These are phyloP conservation scores for Hymenotorrendiella dingleyae DNA, from an alignment of 2,329 filamentous ascomycete species.

Conservation along the genomic window DNA sequence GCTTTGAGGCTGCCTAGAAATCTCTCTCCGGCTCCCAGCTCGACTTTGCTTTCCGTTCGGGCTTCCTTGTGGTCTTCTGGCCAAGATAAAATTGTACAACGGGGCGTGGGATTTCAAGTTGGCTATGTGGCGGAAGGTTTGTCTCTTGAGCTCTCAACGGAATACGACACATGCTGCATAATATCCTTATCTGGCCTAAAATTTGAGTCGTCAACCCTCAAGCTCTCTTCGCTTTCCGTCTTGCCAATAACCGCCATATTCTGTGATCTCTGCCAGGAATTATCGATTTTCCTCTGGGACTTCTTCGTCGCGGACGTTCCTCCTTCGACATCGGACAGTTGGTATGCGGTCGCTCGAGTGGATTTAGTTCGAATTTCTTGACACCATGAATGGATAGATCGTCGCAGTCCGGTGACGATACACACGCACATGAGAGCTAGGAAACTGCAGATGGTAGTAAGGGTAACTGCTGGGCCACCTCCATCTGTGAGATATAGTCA, in stretches of 20 bases:
- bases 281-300: too few species aligned
- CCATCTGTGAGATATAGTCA: neutral
- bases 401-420: conserved; percentile 1
- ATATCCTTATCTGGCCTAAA: neutral
- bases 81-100: too few species aligned
- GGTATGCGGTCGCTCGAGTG: neutral
- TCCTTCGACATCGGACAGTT: neutral
- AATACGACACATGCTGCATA: neutral
- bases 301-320: too few species aligned
- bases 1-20: too few species aligned
- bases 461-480: neutral
- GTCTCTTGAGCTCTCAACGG: neutral
- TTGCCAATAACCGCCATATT: neutral
- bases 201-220: neutral
- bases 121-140: too few species aligned
- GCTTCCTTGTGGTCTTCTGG: too few species aligned
- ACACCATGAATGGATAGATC: neutral
- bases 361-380: neutral
- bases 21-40: too few species aligned
- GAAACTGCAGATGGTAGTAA: conserved; percentile 1
- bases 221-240: neutral
- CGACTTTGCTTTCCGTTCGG: too few species aligned
- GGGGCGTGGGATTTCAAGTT: too few species aligned
- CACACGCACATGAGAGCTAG: neutral
- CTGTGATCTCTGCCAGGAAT: neutral